Conservation (phyloP, 495 filamentous ascomycete genomes). For the Penicillium turbatum region DNA sequence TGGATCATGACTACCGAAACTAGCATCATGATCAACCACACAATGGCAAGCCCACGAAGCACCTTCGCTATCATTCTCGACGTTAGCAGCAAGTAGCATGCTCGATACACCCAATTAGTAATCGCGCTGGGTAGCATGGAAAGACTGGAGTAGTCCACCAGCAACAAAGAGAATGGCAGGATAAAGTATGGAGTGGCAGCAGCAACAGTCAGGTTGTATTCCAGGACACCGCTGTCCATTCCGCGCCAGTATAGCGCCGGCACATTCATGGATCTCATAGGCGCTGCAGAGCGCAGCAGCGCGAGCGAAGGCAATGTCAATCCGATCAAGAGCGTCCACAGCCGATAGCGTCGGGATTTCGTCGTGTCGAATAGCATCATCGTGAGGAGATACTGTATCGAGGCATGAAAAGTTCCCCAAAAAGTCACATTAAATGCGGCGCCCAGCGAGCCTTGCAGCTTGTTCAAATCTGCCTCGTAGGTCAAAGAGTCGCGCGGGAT, state of each 20-base stretch:
- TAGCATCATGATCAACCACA: not conserved
- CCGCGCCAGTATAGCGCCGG: not conserved
- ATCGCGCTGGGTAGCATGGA: not conserved
- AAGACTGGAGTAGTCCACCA: not conserved
- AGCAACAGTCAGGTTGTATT: not conserved
- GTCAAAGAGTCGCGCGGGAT: not conserved
- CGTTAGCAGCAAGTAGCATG: not conserved
- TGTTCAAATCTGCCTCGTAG: not conserved
- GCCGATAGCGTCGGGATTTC: not conserved
- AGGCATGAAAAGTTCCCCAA: slow-evolving; percentile 1
- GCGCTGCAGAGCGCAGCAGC: not conserved
- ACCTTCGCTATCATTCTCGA: not conserved
- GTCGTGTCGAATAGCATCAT: not conserved
- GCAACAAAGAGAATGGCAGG: not conserved
- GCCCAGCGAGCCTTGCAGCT: not conserved
- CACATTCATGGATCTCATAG: not conserved
- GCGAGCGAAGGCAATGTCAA: not conserved
- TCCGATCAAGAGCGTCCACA: not conserved
- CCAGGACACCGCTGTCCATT: not conserved
- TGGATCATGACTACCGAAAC: not conserved
- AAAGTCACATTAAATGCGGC: not conserved
- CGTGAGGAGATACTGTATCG: not conserved
- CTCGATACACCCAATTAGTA: not conserved
- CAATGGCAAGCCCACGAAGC: not conserved
- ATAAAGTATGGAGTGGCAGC: not conserved